phyloP scores from a whole-genome alignment of 257 asterid species.

The Cruciata laevipes region DNA sequence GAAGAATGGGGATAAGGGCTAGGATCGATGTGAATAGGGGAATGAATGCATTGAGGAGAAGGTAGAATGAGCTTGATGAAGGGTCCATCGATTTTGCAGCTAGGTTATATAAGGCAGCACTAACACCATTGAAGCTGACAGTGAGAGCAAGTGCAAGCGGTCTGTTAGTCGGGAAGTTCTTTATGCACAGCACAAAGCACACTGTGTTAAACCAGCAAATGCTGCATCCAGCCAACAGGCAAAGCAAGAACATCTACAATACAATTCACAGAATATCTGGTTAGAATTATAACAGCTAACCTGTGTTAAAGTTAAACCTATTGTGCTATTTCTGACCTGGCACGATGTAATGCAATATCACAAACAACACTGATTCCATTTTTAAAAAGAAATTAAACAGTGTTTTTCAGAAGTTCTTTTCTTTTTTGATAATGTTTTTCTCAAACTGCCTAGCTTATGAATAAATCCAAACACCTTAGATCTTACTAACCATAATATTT shows the following conservation, averaged over 20 bases:
- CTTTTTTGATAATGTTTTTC: too few relatives aligned
- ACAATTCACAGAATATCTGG: not conserved
- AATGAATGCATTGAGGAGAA: constrained; percentile 65
- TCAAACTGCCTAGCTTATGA: too few relatives aligned
- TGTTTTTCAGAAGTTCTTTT: too few relatives aligned
- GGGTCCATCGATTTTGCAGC: constrained; percentile 50
- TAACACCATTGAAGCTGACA: constrained; percentile 76
- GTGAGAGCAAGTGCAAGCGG: constrained; percentile 88
- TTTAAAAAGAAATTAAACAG: too few relatives aligned
- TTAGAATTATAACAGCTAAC: too few relatives aligned
- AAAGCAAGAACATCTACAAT: constrained; percentile 61
- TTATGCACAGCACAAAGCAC: constrained; percentile 83
- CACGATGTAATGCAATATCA: too few relatives aligned
- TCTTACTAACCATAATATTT: too few relatives aligned
- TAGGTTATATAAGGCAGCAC: constrained; percentile 86
- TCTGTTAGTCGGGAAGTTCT: constrained; percentile 58
- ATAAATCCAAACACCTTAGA: too few relatives aligned
- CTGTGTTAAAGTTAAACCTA: too few relatives aligned
- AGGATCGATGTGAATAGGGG: constrained; percentile 56
- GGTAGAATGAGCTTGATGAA: constrained; percentile 51
- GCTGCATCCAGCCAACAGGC: constrained; percentile 84
- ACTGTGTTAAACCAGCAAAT: constrained; percentile 95
- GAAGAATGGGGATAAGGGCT: constrained; percentile 56
- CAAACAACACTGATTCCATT: too few relatives aligned
- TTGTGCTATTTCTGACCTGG: too few relatives aligned